phyloP scores from a whole-genome alignment of 768 basidiomycete species.

The Arthromyces matolae region DNA sequence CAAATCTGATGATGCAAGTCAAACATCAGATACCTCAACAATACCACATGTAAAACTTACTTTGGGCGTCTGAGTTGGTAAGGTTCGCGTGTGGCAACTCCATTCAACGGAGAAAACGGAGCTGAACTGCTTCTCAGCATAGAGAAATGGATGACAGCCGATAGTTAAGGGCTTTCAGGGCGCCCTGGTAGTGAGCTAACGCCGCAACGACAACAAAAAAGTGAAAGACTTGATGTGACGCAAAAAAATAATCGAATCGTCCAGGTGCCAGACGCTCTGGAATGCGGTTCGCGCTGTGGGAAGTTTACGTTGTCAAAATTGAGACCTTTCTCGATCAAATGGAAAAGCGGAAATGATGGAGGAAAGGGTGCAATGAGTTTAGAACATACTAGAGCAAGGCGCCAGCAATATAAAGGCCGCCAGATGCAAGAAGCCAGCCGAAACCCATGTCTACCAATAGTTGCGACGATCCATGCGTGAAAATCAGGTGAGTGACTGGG shows the following conservation, averaged over 20 bases:
- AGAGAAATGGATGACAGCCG: constrained; percentile 42
- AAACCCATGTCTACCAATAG: constrained; percentile 65
- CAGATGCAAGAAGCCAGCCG: constrained; percentile 65
- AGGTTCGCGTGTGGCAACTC: background rate
- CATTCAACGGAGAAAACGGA: background rate
- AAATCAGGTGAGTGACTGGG: constrained; percentile 64
- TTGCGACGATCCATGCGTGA: constrained; percentile 52
- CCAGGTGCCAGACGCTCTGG: constrained; percentile 77
- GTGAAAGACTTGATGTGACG: constrained; percentile 92
- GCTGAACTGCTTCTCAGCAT: constrained; percentile 15
- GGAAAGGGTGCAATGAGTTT: constrained; percentile 13
- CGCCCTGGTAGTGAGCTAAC: constrained; percentile 56
- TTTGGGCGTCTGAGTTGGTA: background rate
- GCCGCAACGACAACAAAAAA: constrained; percentile 72
- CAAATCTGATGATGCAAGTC: background rate
- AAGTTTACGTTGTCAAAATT: constrained; percentile 17
- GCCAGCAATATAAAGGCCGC: constrained; percentile 72
- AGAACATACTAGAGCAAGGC: constrained; percentile 76
- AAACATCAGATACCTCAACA: constrained; percentile 4
- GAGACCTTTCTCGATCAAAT: constrained; percentile 13
- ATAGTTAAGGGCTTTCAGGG: constrained; percentile 56
- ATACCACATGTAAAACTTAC: constrained; percentile 5
- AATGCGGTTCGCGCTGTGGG: constrained; percentile 71
- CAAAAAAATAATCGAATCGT: constrained; percentile 71
- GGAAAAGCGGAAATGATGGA: constrained; percentile 17